Evolutionary conservation across 2,329 filamentous ascomycete species (phyloP).

Genomic region (Epicoccum nigrum): DNA sequence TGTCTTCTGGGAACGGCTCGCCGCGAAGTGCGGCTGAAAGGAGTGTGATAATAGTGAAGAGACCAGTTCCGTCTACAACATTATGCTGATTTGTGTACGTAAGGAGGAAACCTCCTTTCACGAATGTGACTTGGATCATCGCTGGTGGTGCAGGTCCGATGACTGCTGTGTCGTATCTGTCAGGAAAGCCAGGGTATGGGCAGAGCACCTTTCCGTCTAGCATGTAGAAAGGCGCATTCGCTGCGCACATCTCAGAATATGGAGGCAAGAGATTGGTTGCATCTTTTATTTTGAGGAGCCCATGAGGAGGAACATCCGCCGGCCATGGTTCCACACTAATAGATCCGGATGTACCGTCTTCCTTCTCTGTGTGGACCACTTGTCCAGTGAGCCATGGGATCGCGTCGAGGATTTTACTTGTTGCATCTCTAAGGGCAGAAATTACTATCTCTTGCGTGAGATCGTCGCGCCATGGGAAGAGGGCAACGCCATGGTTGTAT

Average conservation of each 20-base stretch:
- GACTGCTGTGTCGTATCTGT: slow-evolving; percentile 25
- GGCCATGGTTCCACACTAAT: slow-evolving; percentile 9
- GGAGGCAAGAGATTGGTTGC: slow-evolving; percentile 8
- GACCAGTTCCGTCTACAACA: slow-evolving; percentile 37
- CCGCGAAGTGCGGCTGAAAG: slow-evolving; percentile 26
- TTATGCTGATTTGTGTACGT: slow-evolving; percentile 40
- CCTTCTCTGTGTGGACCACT: slow-evolving; percentile 1
- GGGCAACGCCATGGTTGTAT: slow-evolving; percentile 8
- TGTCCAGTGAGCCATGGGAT: slow-evolving; percentile 10
- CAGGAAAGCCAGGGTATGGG: slow-evolving; percentile 36
- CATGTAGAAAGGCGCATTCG: slow-evolving; percentile 37
- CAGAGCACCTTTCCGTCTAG: slow-evolving; percentile 39
- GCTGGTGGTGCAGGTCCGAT: slow-evolving; percentile 22
- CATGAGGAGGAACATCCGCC: neutral
- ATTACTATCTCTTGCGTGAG: slow-evolving; percentile 11
- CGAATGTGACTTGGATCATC: slow-evolving; percentile 25
- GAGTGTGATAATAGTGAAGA: slow-evolving; percentile 30
- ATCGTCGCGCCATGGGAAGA: slow-evolving; percentile 7
- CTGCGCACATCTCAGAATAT: slow-evolving; percentile 6
- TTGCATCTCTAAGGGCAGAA: slow-evolving; percentile 1
- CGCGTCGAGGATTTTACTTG: slow-evolving; percentile 4
- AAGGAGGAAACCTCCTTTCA: slow-evolving; percentile 37
- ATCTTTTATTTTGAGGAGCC: slow-evolving; percentile 8
- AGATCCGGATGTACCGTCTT: slow-evolving; percentile 1
- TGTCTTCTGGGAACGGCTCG: slow-evolving; percentile 19